Evolutionary conservation across 352 stramenopile genomes (phyloP), one percentile per base, ranked within the genome.

Genomic region (Phytophthora cactorum): DNA sequence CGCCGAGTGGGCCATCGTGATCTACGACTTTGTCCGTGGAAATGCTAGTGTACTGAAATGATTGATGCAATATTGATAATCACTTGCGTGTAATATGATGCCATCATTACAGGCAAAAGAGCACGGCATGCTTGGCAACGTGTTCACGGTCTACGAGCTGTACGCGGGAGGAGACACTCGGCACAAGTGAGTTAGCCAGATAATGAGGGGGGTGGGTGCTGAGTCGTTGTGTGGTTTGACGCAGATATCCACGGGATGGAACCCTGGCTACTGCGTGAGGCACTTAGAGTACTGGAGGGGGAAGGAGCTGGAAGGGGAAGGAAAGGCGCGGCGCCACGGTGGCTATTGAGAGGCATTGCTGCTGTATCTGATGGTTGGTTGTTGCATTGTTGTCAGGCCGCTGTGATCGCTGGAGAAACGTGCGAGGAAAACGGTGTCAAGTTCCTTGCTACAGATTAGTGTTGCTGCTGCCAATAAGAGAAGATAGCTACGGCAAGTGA

Each of bases 351-450:
- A 11, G 4, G 9, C 11, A 29, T 41, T 53, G 12, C 12, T 54
- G 28, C 47, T 36, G 45, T 22, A 12, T 17, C 15, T 70, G 17
- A 51, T 59, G 14, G 11, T 28, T 51, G 39, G 3, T 25, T 36
- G 36, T 14, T 43, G 32, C 38, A 14, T 62, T 52, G 39, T 25
- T 59, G 44, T 9, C 41, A 92, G 84, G 88, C 84, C 11, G 17
- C 17, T 22, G 17, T 22, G 17, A 22, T 22, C 61, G 79, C 84
- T 7, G 88, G 88, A 22, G 81, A 89, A 68, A 95, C 88, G 31
- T 89, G 84, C 34, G 85, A 95, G 66, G 86, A 95, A 68, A 84
- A 93, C 70, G 88, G 88, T 45, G 88, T 95, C 72, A 95, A 95
- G 69, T 95, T 95, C 60, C 70, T 95, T 41, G 72, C 84, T 11